Evolutionary conservation across 2,329 filamentous ascomycete species (phyloP).

Genomic region (Gaeumannomyces sp.): DNA sequence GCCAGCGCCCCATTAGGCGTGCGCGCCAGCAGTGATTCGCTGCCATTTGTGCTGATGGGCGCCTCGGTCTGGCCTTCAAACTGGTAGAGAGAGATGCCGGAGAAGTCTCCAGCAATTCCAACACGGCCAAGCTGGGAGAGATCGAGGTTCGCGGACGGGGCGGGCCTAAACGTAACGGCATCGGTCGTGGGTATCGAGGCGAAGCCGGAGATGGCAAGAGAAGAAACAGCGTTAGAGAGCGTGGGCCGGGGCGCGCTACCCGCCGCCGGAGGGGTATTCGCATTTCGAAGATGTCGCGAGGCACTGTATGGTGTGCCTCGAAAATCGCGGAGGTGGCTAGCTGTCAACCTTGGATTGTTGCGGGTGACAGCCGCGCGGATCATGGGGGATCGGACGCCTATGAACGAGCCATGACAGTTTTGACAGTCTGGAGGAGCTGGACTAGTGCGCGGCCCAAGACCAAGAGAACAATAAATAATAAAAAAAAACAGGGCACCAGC

Average conservation of each 20-base stretch:
- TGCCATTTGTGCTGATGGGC: conserved; percentile 65
- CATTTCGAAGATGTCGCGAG: conserved; percentile 31
- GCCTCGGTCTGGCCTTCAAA: conserved; percentile 73
- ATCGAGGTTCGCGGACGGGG: conserved; percentile 68
- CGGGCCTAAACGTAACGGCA: conserved; percentile 53
- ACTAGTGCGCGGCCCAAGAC: not conserved
- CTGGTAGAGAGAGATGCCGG: conserved; percentile 83
- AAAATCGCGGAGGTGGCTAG: not conserved
- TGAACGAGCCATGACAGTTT: conserved; percentile 7
- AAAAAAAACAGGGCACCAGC: not conserved
- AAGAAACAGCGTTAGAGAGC: conserved; percentile 18
- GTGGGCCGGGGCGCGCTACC: conserved; percentile 31
- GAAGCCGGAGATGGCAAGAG: conserved; percentile 33
- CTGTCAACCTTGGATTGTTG: conserved; percentile 1
- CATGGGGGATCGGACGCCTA: conserved; percentile 7
- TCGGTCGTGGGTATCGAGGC: conserved; percentile 32
- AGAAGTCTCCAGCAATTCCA: conserved; percentile 82
- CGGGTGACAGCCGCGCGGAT: conserved; percentile 4
- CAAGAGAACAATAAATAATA: not conserved
- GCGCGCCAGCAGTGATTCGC: conserved; percentile 70
- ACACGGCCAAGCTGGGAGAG: conserved; percentile 73
- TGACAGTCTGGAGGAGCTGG: not conserved
- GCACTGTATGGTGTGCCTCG: conserved; percentile 4
- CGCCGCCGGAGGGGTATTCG: conserved; percentile 39
- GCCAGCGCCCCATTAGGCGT: conserved; percentile 82